A percentile compares a stretch with the other conserved stretches of the same genome.
phyloP scores from a whole-genome alignment of 2,329 filamentous ascomycete species.

The Hypoxylon sp. region DNA sequence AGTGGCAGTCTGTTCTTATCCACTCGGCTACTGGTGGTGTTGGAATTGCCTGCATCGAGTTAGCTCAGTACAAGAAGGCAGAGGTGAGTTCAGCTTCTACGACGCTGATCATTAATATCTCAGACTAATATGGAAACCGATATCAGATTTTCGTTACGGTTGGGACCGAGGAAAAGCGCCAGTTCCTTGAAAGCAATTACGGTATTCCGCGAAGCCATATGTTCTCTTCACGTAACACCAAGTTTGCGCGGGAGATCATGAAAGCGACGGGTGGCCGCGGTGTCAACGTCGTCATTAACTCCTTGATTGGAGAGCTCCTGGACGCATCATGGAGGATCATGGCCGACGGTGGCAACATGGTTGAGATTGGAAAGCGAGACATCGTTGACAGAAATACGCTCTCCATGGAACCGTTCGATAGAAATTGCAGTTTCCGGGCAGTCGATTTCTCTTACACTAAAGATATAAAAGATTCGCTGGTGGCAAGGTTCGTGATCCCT shows the following conservation, averaged over 20 bases:
- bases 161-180: constrained; percentile 42
- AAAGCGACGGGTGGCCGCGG: constrained; percentile 50
- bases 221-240: constrained; percentile 52
- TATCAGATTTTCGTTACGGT: constrained; percentile 45
- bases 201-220: constrained; percentile 55
- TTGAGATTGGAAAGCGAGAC: constrained; percentile 46
- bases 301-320: constrained; percentile 40
- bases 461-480: constrained; percentile 6
- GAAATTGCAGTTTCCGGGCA: constrained; percentile 43
- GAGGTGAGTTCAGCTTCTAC: constrained; percentile 21
- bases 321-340: constrained; percentile 40
- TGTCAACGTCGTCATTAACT: constrained; percentile 45
- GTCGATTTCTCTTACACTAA: constrained; percentile 39
- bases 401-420: constrained; percentile 46
- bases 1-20: constrained; percentile 39
- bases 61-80: constrained; percentile 31
- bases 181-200: constrained; percentile 51
- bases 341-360: constrained; percentile 43
- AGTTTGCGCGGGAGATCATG: constrained; percentile 51
- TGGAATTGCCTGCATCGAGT: constrained; percentile 36
- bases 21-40: constrained; percentile 41
- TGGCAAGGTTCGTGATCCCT: constrained; percentile 6
- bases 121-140: constrained; percentile 7
- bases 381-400: constrained; percentile 39
- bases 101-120: not conserved